Evolutionary conservation across 306 rosid species (phyloP).

Genomic region (Quercus mongolica): DNA sequence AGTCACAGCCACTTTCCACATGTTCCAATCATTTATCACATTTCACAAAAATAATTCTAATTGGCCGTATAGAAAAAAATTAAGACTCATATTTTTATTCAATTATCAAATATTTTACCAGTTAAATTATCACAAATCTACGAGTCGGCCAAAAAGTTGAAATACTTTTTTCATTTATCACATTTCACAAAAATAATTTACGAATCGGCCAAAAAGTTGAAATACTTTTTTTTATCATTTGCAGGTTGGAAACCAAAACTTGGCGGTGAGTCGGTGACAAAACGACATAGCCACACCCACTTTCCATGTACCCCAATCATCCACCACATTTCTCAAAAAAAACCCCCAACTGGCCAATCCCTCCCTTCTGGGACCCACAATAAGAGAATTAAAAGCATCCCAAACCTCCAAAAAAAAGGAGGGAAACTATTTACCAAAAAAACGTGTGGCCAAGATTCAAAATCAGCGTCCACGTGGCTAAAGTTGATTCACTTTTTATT

Average conservation of each 20-base stretch:
- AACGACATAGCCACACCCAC: neutral
- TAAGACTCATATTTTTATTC: fast-evolving
- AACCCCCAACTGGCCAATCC: neutral
- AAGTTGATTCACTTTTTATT: neutral
- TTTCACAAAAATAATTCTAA: too few species aligned
- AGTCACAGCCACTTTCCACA: neutral
- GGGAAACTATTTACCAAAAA: neutral
- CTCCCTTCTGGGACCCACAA: neutral
- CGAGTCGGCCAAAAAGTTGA: neutral
- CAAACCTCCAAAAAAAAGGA: neutral
- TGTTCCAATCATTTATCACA: neutral
- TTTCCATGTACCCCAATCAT: neutral
- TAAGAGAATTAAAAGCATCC: neutral
- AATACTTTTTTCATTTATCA: too few species aligned
- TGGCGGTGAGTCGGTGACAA: neutral
- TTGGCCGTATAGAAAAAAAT: too few species aligned
- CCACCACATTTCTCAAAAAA: neutral
- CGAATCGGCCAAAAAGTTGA: neutral
- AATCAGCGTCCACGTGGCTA: neutral
- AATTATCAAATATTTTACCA: fast-evolving
- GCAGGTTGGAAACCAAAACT: neutral
- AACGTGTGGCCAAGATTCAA: slow-evolving; percentile 9
- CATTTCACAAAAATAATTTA: too few species aligned
- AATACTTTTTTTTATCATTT: neutral
- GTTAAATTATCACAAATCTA: neutral